These are phyloP conservation scores for Fragaria iinumae DNA, from an alignment of 306 rosid genomes.

Conservation along the genomic window DNA sequence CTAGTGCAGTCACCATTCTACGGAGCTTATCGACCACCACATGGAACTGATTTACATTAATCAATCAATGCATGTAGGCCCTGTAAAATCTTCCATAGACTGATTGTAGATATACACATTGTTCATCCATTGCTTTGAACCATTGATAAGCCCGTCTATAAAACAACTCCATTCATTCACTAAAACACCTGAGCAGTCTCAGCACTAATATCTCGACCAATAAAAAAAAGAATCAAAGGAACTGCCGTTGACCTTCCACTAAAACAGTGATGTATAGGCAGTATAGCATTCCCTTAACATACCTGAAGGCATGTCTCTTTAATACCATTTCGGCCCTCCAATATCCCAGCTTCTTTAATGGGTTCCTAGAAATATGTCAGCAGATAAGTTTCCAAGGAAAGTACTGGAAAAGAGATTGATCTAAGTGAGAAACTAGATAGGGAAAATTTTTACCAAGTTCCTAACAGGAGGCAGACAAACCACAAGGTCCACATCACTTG, in stretches of 20 bases:
- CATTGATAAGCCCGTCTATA: not conserved
- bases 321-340: slow-evolving; percentile 97
- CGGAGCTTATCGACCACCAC: not conserved
- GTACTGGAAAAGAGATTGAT: slow-evolving; percentile 10
- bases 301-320: slow-evolving; percentile 99
- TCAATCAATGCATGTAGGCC: not conserved
- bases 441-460: slow-evolving; percentile 60
- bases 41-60: not conserved
- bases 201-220: not conserved
- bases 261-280: not conserved
- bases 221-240: not conserved
- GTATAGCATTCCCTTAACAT: slow-evolving; percentile 18
- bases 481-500: slow-evolving; percentile 98
- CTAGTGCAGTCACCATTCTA: not conserved
- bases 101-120: not conserved
- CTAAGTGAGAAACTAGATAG: slow-evolving; percentile 11
- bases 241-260: not conserved
- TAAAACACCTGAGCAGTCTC: not conserved
- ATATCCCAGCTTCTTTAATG: slow-evolving; percentile 96
- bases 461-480: slow-evolving; percentile 96
- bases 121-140: not conserved
- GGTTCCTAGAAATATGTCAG: slow-evolving; percentile 62
- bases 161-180: slow-evolving; percentile 2
- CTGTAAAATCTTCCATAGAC: not conserved
- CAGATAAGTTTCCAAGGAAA: slow-evolving; percentile 6